Evolutionary conservation across 1,139 yeast genomes (phyloP).

Genomic region (Scheffersomyces segobiensis): DNA sequence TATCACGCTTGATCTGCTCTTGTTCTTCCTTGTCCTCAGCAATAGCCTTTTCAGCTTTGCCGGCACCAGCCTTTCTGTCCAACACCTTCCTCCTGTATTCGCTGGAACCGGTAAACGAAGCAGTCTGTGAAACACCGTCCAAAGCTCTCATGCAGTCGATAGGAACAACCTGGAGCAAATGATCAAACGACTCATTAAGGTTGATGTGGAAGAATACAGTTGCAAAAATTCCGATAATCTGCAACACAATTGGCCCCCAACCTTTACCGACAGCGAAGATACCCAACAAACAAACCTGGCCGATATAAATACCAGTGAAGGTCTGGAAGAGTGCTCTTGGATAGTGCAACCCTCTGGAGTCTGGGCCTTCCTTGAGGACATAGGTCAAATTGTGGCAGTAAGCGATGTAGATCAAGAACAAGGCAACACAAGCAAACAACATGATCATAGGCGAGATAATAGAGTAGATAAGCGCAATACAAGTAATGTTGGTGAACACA

Average conservation of each 20-base stretch:
- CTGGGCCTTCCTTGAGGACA: conserved; percentile 60
- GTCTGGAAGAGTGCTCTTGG: conserved; percentile 88
- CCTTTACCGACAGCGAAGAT: conserved; percentile 88
- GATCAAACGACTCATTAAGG: conserved; percentile 62
- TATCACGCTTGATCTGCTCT: conserved; percentile 20
- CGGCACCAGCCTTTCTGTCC: conserved; percentile 16
- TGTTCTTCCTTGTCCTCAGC: conserved; percentile 19
- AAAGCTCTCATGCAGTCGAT: conserved; percentile 68
- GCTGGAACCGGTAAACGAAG: conserved; percentile 36
- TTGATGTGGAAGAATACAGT: conserved; percentile 69
- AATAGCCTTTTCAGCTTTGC: conserved; percentile 13
- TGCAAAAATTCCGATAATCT: conserved; percentile 60
- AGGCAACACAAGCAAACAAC: conserved; percentile 68
- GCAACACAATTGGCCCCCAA: conserved; percentile 89
- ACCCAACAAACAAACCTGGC: conserved; percentile 82
- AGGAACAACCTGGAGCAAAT: conserved; percentile 60
- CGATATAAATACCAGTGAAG: conserved; percentile 83
- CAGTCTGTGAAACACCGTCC: conserved; percentile 68
- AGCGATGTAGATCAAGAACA: conserved; percentile 73
- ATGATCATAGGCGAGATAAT: conserved; percentile 76
- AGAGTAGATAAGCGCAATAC: conserved; percentile 76
- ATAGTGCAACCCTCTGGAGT: conserved; percentile 81
- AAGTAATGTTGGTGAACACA: conserved; percentile 76
- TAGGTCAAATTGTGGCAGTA: conserved; percentile 78
- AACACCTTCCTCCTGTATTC: conserved; percentile 39